Evolutionary conservation across 106 monocot genomes (phyloP), one percentile per base, ranked within the genome.

Genomic region (Ottelia alismoides): DNA sequence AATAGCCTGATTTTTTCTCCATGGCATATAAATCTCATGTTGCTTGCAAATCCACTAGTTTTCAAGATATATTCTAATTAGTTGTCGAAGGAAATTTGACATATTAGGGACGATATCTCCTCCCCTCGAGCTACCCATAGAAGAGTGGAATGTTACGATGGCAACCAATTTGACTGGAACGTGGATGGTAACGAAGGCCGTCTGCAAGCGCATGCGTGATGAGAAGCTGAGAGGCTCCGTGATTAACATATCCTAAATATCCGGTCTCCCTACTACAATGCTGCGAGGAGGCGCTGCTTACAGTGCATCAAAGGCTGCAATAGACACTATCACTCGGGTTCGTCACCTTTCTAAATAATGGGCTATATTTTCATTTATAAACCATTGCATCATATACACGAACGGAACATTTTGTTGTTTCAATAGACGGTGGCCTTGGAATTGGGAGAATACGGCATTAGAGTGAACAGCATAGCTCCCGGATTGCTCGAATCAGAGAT

Each of bases 401-500:
- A 43, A 43, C 16, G 6, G 10, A 43, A 7, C 6, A 43, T 16
- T 43, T 43, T 6, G 40, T 16, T 43, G 40, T 7, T 43, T 25
- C 29, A 55, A 47, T 49, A 83, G 88, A 53, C 71, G 1, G 83
- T 88, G 78, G 82, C 88, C 0, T 28, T 88, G 72, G 83, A 83
- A 66, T 61, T 88, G 19, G 83, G 88, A 28, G 51, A 11, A 25
- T 64, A 64, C 50, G 64, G 64, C 18, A 88, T 88, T 32, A 46
- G 88, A 24, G 83, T 71, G 28, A 88, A 83, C 62, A 66, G 82
- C 1, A 71, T 83, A 64, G 63, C 79, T 12, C 88, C 88, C 21
- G 88, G 88, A n/a, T 23, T 88, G 61, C 83, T 83, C 73, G 79
- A 76, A 49, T 83, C 83, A 11, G 88, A 88, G 76, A 88, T 83